Evolutionary conservation across 805 yeast species (phyloP), one percentile per base, ranked within the genome.

Genomic region (Spathaspora gorwiae): DNA sequence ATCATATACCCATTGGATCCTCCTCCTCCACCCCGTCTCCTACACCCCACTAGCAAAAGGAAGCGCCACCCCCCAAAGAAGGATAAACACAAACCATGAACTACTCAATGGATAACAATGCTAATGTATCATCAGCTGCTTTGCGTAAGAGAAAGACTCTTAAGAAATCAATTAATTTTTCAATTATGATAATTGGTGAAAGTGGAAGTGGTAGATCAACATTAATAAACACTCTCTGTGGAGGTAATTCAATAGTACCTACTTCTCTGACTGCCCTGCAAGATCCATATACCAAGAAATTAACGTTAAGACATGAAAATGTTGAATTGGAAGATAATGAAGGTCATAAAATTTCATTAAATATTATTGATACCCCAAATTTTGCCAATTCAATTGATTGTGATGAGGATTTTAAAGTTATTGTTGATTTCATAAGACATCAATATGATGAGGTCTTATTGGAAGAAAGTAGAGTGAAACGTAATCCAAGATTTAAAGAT

Each of bases 131-230:
- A 26, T 67, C 74, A 31, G 57, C 73, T 11, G 74, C 73, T 12
- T 64, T 72, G 52, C 65, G 76, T 45, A 87, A 87, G 69, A 80
- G 87, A 62, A 87, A 87, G 70, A 84, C 83, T 41, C 70, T 87
- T 65, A 88, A 87, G 66, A 85, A 87, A 66, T 86, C 90, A 31
- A 81, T 87, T 69, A 87, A 87, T 59, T 88, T 90, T 72, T 84
- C 95, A 19, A 62, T 87, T 47, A 83, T 90, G 92, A 83, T 87
- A 34, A 83, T 88, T 45, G 97, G 97, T 37, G 85, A 87, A 60
- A 80, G 84, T 39, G 97, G 97, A 2, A 71, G 82, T 39, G 97
- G 97, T 13, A 79, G 96, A 62, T 85, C 96, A n/a, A 90, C 96
- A 5, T 84, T 90, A 57, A 87, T 90, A 62, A 90, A 90, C 69